Base-by-base conservation (phyloP, 225 moss, liverwort and hornwort genomes). In the Marchantia paleacea region DNA sequence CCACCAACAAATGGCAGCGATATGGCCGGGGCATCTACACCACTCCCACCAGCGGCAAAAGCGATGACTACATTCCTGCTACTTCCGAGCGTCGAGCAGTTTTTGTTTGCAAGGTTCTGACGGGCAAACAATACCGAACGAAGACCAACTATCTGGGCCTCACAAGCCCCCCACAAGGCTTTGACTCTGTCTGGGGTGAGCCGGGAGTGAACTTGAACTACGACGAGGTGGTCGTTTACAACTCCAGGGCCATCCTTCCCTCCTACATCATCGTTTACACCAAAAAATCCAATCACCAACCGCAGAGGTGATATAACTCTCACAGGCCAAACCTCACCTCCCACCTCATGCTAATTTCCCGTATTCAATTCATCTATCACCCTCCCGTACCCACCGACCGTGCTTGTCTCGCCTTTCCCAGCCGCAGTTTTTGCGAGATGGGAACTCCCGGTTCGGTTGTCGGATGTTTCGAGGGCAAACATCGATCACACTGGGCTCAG, bases 11-110 rank as follows among this genome's bases (percentile, higher is more conserved):
- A 0, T 84, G 80, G 80, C 84, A 72, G 29, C 62, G 84, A 16
- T 81, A 81, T 16, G 84, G 84, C 2, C 30, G 8, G 9, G 84
- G 84, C 1, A 84, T 84, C 1, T 84, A 84, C 19, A 76, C 80
- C 1, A 81, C 84, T 9, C 52, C 63, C 2, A 77, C 76, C 6
- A 81, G 84, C 30, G 72, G 77, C 0, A 84, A 81, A 12, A 55
- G 51, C 9, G n/a, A 84, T 26, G 84, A 78, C 7, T 84, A 81
- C 49, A 78, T 81, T 22, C 30, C 31, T 30, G 55, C 49, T 7
- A 61, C 15, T 52, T 77, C 78, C 8, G 50, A 7, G 4, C 63
- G 48, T 9, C 77, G 81, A 58, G 81, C 84, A 7, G 78, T 84
- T 0, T 80, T 84, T 0, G 77, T 84, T 8, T 84, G 84, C 39